Base-by-base conservation (phyloP, 257 asterid species). In the Fraxinus quadrangulata region DNA sequence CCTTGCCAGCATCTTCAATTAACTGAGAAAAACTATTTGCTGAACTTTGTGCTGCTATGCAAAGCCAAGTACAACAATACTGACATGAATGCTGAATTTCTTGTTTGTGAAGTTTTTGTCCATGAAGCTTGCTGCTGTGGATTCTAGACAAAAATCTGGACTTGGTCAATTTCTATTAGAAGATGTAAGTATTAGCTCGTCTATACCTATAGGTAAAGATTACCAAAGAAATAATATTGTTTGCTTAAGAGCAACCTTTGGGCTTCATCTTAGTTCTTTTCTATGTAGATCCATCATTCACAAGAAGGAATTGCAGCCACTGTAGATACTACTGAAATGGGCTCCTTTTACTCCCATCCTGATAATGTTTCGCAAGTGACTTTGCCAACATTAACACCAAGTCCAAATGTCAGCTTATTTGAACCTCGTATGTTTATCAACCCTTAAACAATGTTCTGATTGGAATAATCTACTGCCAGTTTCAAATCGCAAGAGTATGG, bases 91-190 rank as follows among this genome's bases (percentile, higher is more conserved):
- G 40, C 45, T 74, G 34, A 10, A 24, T 74, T 76, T 47, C n/a
- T 63, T 78, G 14, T 74, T 74, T 19, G 56, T 76, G 81, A 86
- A 88, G 92, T 88, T 88, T 76, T 77, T 88, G 78, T 86, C 90
- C n/a, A 88, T 82, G 92, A 88, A 88, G 76, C 87, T 88, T 2
- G 86, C 89, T 23, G 81, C 88, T 65, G 90, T 86, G 79, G 85
- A 88, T 80, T 88, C 90, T 59, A 33, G 72, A 1, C 61, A 16
- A 63, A 2, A 87, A 85, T 61, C 75, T 86, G 71, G 87, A 83
- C 74, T 31, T 79, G 89, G 81, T 68, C 83, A 80, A 37, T 75
- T 84, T 39, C 77, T 85, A 61, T 78, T 89, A 9, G 85, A 86
- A 77, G 87, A 88, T 73, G 92, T 86, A 79, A 72, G 88, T 40